A percentile compares a stretch with the other conserved stretches of the same genome.
phyloP scores from a whole-genome alignment of 2,329 filamentous ascomycete genomes.

The Exophiala alcalophila region DNA sequence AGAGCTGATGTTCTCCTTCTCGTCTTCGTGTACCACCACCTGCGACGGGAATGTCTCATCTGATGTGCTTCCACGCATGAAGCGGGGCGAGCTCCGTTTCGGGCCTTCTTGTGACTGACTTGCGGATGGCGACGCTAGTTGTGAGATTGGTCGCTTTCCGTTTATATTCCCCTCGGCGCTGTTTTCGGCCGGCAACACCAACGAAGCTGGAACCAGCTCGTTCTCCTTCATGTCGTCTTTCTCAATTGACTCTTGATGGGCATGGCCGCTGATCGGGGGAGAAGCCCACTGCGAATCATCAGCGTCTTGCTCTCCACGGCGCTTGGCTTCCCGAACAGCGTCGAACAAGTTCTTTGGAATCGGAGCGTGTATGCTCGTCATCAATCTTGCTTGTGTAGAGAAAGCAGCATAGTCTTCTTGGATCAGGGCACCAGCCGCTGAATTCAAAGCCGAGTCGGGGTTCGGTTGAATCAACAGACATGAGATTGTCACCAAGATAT shows the following conservation, averaged over 20 bases:
- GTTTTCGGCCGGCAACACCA: slow-evolving; percentile 35
- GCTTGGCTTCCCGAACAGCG: slow-evolving; percentile 53
- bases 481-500: slow-evolving; percentile 59
- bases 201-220: slow-evolving; percentile 37
- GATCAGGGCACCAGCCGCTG: slow-evolving; percentile 56
- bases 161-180: slow-evolving; percentile 37
- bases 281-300: slow-evolving; percentile 20
- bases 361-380: slow-evolving; percentile 61
- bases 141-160: slow-evolving; percentile 45
- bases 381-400: slow-evolving; percentile 56
- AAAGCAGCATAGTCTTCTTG: slow-evolving; percentile 60
- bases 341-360: slow-evolving; percentile 47
- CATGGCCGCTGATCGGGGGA: slow-evolving; percentile 20
- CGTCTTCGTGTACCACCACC: slow-evolving; percentile 31
- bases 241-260: slow-evolving; percentile 22
- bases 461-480: slow-evolving; percentile 64
- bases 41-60: not conserved
- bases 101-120: slow-evolving; percentile 3
- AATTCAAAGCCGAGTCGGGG: slow-evolving; percentile 62
- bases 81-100: not conserved
- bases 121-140: slow-evolving; percentile 39
- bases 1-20: slow-evolving; percentile 30
- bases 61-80: too few species aligned
- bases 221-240: slow-evolving; percentile 50
- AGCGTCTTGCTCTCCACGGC: slow-evolving; percentile 50